phyloP scores from a whole-genome alignment of 2,329 filamentous ascomycete species.

The Boeremia lycopersici region DNA sequence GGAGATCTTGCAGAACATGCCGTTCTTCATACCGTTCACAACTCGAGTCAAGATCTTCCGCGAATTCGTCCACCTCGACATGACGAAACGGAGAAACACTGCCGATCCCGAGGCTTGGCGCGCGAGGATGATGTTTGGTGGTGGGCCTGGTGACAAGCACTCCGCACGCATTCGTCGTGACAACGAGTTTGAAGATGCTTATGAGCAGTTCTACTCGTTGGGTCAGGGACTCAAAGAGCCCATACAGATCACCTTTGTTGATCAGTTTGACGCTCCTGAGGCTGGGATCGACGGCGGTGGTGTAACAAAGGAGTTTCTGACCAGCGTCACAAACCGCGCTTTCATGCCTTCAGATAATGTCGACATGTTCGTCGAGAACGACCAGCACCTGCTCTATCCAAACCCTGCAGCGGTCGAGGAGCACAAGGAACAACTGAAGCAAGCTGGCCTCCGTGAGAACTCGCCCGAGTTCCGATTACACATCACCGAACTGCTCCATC shows the following conservation, averaged over 20 bases:
- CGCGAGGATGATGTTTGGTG: slow-evolving; percentile 55
- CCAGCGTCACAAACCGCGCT: slow-evolving; percentile 82
- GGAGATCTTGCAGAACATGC: slow-evolving; percentile 93
- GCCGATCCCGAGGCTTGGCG: slow-evolving; percentile 79
- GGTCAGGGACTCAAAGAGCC: slow-evolving; percentile 88
- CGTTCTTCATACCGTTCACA: slow-evolving; percentile 93
- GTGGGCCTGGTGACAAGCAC: slow-evolving; percentile 55
- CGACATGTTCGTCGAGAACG: slow-evolving; percentile 80
- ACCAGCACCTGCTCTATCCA: slow-evolving; percentile 85
- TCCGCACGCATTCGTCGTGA: slow-evolving; percentile 81
- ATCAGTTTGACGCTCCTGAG: slow-evolving; percentile 83
- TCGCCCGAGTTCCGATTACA: slow-evolving; percentile 63
- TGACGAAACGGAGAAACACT: slow-evolving; percentile 71
- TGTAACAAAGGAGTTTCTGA: slow-evolving; percentile 96
- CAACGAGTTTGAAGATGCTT: slow-evolving; percentile 84
- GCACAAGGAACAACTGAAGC: slow-evolving; percentile 63
- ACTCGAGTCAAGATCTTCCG: slow-evolving; percentile 91
- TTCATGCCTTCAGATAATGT: slow-evolving; percentile 65
- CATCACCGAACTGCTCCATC: slow-evolving; percentile 67
- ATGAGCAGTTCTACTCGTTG: slow-evolving; percentile 78
- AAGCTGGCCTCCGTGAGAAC: slow-evolving; percentile 58
- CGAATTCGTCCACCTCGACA: slow-evolving; percentile 87
- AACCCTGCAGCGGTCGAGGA: slow-evolving; percentile 81
- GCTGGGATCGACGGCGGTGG: slow-evolving; percentile 96
- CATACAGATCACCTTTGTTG: slow-evolving; percentile 95